Evolutionary conservation across 805 yeast genomes (phyloP), one percentile per base, ranked within the genome.

Genomic region (Hemisphaericaspora nanyangensis): DNA sequence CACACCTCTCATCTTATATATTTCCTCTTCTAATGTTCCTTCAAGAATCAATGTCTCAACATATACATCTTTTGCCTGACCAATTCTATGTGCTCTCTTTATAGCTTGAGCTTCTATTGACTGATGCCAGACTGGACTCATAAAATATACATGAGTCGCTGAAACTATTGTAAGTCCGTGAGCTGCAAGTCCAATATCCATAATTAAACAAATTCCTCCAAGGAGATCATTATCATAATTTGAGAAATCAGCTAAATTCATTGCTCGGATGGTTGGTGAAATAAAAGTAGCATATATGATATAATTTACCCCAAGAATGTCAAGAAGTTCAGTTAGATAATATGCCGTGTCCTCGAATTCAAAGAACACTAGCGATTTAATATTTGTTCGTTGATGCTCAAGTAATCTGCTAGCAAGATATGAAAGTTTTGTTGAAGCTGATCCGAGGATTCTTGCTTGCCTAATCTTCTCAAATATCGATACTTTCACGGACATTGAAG

Each of bases 11-110:
- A 58, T 55, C 30, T 61, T 70, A 55, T 79, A 80, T 68, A 82
- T 79, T 47, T 79, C 83, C 54, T 82, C 84, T 47, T 82, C 89
- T 34, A 82, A 63, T 0, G 88, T 82, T 4, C 75, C 80, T 37
- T 70, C 62, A 48, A 82, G 54, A 3, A 82, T 74, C 40, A 82
- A 58, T 0, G 88, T 82, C 50, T 82, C 88, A n/a, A 82, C 89
- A 52, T 56, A 60, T 0, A 82, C 88, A 16, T 76, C 77, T n/a
- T 68, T 60, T 0, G 67, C 63, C 47, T 82, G 89, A 0, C 90
- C 89, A 54, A 82, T 82, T 57, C 89, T 71, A 58, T 82, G 90
- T 0, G 88, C 83, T 62, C 90, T 73, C 47, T 83, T 81, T 34
- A 82, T 80, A 1, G 88, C 88, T 50, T 82, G 89, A 0, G 88